Percentiles rank a stretch among this genome's conserved stretches.
Evolutionary conservation across 2,329 filamentous ascomycete species (phyloP).

Genomic region (Diaporthe humulicola): DNA sequence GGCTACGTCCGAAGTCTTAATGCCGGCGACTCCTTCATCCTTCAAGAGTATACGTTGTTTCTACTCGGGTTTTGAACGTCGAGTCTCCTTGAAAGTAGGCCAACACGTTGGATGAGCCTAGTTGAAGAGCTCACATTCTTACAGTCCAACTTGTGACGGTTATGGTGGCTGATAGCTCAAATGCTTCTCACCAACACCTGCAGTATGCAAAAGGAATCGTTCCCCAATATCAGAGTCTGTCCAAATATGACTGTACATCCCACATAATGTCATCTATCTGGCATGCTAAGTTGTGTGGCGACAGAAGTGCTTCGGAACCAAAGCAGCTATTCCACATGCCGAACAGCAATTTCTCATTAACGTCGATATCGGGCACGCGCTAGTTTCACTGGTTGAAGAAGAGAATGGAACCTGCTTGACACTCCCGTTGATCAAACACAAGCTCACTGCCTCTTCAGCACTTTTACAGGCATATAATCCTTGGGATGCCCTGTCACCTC

Average conservation of each 20-base stretch:
- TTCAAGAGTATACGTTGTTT: no score
- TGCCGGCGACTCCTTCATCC: not conserved
- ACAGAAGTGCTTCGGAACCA: not conserved
- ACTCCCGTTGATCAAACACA: not conserved
- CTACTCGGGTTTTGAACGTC: no score
- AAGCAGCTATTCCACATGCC: not conserved
- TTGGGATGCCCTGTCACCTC: constrained; percentile 34
- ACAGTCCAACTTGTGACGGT: not conserved
- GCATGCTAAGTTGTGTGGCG: not conserved
- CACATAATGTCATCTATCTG: not conserved
- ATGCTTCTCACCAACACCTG: not conserved
- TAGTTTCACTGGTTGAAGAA: not conserved
- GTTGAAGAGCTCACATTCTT: not conserved
- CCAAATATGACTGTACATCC: not conserved
- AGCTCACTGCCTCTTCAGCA: constrained; percentile 10
- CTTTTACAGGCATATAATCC: constrained; percentile 31
- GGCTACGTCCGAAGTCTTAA: not conserved
- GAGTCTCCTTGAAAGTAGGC: not conserved
- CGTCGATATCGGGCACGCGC: not conserved
- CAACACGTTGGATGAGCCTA: not conserved
- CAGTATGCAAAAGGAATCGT: no score
- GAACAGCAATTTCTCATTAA: not conserved
- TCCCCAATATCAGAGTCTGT: no score
- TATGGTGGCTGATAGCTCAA: not conserved
- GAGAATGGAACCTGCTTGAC: no score